Base-by-base conservation (phyloP, 2,329 filamentous ascomycete genomes). In the Trichoderma sp. region DNA sequence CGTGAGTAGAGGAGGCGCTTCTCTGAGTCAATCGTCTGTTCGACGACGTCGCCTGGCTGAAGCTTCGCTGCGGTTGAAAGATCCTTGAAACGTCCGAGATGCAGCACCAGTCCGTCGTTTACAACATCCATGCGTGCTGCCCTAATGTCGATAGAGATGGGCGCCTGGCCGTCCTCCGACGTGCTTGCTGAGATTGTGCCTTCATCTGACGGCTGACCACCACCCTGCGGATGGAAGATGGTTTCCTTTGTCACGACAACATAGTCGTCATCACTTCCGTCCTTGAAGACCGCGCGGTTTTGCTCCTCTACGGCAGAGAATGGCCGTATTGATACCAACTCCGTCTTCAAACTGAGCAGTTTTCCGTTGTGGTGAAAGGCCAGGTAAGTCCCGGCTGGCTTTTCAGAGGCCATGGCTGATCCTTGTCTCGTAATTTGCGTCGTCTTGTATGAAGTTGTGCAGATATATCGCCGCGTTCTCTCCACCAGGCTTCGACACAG, bases 151-250 rank as follows among this genome's bases (percentile, higher is more conserved):
- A 91, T 69, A 12, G 39, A 48, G 2, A 39, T 17, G 29, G 37
- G 32, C 35, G 37, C 4, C 22, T 32, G 45, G 27, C 39, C 29
- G 5, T 54, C 35, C 3, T 39, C 35, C 4, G 39, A 54, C 22
- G 80, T 73, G 71, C 90, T 66, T 19, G 72, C 70, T 0, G 77
- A 78, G 70, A 92, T 90, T 48, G 74, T 78, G 22, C 90, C 90
- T 12, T 83, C 81, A 70, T 93, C 90, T 0, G 86, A 89, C 0
- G 90, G 90, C 73, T 93, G 90, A 8, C 90, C 90, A 69, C 90
- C 90, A 22, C 90, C 90, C 76, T 93, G 90, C 0, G 89, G 87
- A 70, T 93, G 89, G 78, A 93, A 93, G 69, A 92, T 89, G n/a
- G 90, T 92, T 56, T 85, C 78, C 2, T 85, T 80, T 0, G 88